Evolutionary conservation across 2,329 filamentous ascomycete species (phyloP).

Genomic region (Coniochaeta prunicola): DNA sequence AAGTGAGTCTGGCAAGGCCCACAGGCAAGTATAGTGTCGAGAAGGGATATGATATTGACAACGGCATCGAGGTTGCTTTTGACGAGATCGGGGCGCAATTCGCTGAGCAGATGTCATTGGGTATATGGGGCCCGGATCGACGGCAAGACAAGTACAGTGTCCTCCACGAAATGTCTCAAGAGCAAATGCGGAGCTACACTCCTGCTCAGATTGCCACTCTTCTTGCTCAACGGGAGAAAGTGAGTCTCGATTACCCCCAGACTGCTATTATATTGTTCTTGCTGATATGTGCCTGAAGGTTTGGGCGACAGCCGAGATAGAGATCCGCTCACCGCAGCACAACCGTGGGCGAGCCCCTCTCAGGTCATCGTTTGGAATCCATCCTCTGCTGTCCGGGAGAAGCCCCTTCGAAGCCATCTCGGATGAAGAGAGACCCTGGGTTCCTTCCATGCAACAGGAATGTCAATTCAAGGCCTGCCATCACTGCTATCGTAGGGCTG

Average conservation of each 20-base stretch:
- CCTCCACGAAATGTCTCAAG: conserved; percentile 33
- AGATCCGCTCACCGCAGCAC: background rate
- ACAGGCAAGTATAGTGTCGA: conserved; percentile 5
- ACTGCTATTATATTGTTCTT: background rate
- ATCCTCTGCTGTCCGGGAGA: background rate
- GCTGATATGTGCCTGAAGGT: background rate
- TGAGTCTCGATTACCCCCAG: conserved; percentile 17
- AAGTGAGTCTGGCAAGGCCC: conserved; percentile 5
- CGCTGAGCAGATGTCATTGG: conserved; percentile 22
- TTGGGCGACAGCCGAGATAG: background rate
- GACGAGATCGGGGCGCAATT: conserved; percentile 27
- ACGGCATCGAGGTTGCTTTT: conserved; percentile 19
- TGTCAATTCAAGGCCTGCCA: conserved; percentile 46
- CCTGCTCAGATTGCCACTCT: conserved; percentile 39
- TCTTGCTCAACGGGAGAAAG: conserved; percentile 42
- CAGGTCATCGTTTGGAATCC: background rate
- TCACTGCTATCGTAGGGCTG: conserved; percentile 35
- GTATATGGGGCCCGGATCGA: conserved; percentile 30
- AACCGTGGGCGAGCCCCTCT: background rate
- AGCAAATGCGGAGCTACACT: conserved; percentile 36
- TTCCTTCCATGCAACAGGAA: conserved; percentile 25
- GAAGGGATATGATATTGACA: conserved; percentile 2
- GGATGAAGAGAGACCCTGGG: conserved; percentile 9
- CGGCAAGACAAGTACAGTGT: conserved; percentile 36
- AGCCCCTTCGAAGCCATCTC: background rate